Percentiles rank a stretch among this genome's conserved stretches.
Conservation (phyloP, 1,284 basidiomycete species). For the Trichosporon ovoides region DNA sequence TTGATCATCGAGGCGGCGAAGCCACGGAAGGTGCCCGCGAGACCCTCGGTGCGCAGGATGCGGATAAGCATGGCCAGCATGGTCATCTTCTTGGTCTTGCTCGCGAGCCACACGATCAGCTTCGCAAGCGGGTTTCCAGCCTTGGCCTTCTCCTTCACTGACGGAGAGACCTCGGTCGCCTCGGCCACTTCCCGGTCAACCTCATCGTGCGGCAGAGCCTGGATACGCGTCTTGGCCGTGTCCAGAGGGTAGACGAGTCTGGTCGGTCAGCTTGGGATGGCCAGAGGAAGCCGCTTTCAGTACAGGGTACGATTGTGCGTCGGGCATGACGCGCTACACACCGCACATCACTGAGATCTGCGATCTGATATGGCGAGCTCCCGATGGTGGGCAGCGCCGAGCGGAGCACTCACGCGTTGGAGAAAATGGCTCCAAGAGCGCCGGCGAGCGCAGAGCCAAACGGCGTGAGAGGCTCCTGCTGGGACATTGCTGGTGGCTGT, state of each 20-base stretch:
- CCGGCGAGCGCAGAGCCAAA: slow-evolving; percentile 90
- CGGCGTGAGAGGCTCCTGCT: slow-evolving; percentile 61
- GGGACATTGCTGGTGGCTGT: not conserved
- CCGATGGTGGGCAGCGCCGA: not conserved
- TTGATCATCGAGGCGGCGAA: slow-evolving; percentile 98
- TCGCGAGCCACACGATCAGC: slow-evolving; percentile 9
- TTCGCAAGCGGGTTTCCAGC: slow-evolving; percentile 54
- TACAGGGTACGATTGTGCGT: not conserved
- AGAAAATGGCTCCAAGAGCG: slow-evolving; percentile 87
- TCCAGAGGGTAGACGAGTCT: slow-evolving; percentile 94
- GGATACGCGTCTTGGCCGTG: slow-evolving; percentile 92
- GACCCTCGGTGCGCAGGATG: slow-evolving; percentile 72
- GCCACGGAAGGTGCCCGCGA: slow-evolving; percentile 80
- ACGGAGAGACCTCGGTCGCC: not conserved
- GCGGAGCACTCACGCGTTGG: slow-evolving; percentile 68
- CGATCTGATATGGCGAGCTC: not conserved
- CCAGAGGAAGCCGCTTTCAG: not conserved
- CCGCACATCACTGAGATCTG: not conserved
- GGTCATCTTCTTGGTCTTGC: slow-evolving; percentile 36
- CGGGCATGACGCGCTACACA: not conserved
- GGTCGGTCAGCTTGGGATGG: slow-evolving; percentile 8
- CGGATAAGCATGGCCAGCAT: slow-evolving; percentile 62
- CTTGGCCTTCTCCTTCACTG: slow-evolving; percentile 19
- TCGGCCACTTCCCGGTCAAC: slow-evolving; percentile 4
- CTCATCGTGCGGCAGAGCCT: slow-evolving; percentile 54